Evolutionary conservation across 176 grass and related monocot genomes (phyloP), one percentile per base, ranked within the genome.

Genomic region (Olyra latifolia): DNA sequence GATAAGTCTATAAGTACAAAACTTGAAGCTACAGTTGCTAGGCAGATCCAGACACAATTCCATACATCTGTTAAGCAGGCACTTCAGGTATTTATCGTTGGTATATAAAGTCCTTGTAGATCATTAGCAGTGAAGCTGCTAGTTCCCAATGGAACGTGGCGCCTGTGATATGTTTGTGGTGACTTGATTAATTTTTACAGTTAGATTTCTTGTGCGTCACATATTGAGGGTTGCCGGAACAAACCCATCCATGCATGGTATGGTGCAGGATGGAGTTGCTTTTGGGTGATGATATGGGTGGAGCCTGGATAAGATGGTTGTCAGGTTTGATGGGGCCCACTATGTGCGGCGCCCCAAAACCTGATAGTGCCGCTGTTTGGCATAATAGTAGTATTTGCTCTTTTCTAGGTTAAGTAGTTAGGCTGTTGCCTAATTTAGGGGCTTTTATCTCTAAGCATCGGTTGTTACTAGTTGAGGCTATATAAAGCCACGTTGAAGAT

Each of bases 11-110:
- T 95, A 28, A 84, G 73, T 84, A 72, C 71, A 6, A 98, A 93
- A 85, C 88, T 98, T 40, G 95, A 98, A 91, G 88, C 74, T 81
- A 84, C 81, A 28, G 70, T 95, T 35, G 84, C 75, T 66, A 98
- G 87, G 84, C 95, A 95, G 87, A 88, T 93, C 75, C 95, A 98
- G 87, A 70, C 78, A 56, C 95, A 98, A 45, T 95, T 98, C 64
- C 90, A 95, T 85, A 87, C 92, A 75, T 85, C 89, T 8, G 79
- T 78, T 28, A 98, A 91, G 73, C 92, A 95, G 88, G 76, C 71
- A 71, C 80, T 98, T 74, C 92, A 98, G 92, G 95, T 98, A 84
- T 76, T 66, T 30, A 72, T 48, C 54, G 42, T 84, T 74, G 23
- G 20, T 44, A 44, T 22, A 24, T 76, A 12, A 43, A 11, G 38